Evolutionary conservation across 2,329 filamentous ascomycete genomes (phyloP).

Genomic region (Fusarium torulosum): DNA sequence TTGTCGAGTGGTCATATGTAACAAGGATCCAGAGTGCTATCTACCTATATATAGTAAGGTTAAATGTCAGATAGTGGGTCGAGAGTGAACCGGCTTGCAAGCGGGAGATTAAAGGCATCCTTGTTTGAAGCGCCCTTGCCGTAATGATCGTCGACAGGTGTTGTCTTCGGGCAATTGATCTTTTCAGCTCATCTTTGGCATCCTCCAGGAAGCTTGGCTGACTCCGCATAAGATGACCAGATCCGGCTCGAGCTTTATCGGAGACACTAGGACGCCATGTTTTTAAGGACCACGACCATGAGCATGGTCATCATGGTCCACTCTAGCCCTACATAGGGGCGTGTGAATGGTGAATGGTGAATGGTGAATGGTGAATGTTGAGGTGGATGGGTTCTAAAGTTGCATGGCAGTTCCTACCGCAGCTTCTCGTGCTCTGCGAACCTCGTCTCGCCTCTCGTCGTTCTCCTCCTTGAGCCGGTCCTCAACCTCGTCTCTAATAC

Average conservation of each 20-base stretch:
- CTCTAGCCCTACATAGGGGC: constrained; percentile 7
- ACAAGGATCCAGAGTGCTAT: constrained; percentile 5
- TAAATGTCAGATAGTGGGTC: constrained; percentile 5
- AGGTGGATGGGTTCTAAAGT: constrained; percentile 46
- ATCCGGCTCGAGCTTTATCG: constrained; percentile 16
- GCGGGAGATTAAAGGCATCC: constrained; percentile 6
- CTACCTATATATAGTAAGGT: constrained; percentile 8
- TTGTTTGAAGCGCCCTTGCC: constrained; percentile 1
- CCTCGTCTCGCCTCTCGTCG: constrained; percentile 68
- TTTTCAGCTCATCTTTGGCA: neutral
- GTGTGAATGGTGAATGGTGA: neutral
- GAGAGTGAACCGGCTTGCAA: constrained; percentile 3
- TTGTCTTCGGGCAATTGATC: neutral
- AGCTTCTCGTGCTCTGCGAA: constrained; percentile 67
- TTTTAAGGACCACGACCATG: constrained; percentile 13
- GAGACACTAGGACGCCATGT: neutral
- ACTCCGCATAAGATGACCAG: neutral
- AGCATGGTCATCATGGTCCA: neutral
- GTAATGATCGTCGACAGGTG: constrained; percentile 1
- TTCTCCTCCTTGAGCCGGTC: constrained; percentile 73
- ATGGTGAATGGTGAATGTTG: neutral
- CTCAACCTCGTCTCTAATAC: constrained; percentile 77
- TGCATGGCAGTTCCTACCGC: constrained; percentile 71
- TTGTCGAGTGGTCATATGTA: constrained; percentile 5
- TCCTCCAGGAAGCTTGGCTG: constrained; percentile 1